Evolutionary conservation across 2,329 filamentous ascomycete genomes (phyloP), one percentile per base, ranked within the genome.

Genomic region (Sporothrix phasma): DNA sequence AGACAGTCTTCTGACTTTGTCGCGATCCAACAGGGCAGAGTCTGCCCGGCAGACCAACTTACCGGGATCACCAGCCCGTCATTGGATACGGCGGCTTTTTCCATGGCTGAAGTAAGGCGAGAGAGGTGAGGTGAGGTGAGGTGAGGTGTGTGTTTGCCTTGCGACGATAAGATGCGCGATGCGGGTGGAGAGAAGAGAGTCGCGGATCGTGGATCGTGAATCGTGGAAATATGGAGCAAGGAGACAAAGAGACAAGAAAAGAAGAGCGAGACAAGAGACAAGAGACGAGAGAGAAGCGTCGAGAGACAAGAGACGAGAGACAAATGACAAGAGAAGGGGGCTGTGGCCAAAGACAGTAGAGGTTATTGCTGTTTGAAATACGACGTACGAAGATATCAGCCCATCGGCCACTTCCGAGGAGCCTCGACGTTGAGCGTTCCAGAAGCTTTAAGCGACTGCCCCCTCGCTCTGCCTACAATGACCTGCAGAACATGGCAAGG

Each of bases 1-100:
- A 8, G 58, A 11, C 47, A 37, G 29, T 46, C 41, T 19, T 60
- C 41, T 34, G 41, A n/a, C 1, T 37, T 2, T 24, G 53, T 13
- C 6, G 34, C 8, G 17, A 24, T 19, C 15, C 19, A 24, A 22
- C 15, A 41, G 26, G 1, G 10, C 1, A n/a, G 10, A 37, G 34
- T 13, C 19, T 29, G n/a, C 22, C 13, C 69, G 8, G 11, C n/a
- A 11, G 5, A 5, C 4, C 11, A 6, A 56, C 51, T 46, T 65
- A 71, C 70, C 63, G 70, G 70, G 67, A 71, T 71, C 64, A 71
- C 11, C 56, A 71, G 65, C 34, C 70, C 70, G 24, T 71, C 68
- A 41, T 69, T 62, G 53, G 69, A 64, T 10, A 71, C 69, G 3
- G 69, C 70, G 10, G 73, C 71, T 53, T 73, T 74, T 56, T 74